Evolutionary conservation across 306 rosid genomes (phyloP).

Genomic region (Rosa chinensis): DNA sequence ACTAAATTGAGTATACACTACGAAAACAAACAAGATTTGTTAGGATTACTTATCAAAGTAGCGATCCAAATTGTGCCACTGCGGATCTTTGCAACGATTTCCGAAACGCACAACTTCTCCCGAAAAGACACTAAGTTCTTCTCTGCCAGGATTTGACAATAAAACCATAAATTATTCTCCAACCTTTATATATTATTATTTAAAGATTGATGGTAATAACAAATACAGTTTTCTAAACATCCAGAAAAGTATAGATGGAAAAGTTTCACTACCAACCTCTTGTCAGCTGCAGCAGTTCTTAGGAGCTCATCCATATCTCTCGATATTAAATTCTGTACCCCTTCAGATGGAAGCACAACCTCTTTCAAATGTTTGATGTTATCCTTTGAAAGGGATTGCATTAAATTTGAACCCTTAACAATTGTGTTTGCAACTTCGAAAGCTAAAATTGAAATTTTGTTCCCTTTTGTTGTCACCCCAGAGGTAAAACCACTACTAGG

Average conservation of each 20-base stretch:
- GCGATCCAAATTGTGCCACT: constrained; percentile 95
- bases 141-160: constrained; percentile 68
- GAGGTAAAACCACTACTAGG: constrained; percentile 79
- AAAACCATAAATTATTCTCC: constrained; percentile 26
- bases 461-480: constrained; percentile 85
- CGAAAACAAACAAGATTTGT: constrained; percentile 25
- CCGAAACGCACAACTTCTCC: constrained; percentile 99
- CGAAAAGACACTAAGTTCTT: constrained; percentile 80
- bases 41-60: constrained; percentile 84
- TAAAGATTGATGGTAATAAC: constrained; percentile 21
- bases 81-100: constrained; percentile 99
- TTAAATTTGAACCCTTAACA: constrained; percentile 91
- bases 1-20: constrained; percentile 16
- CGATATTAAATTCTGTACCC: constrained; percentile 84
- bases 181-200: constrained; percentile 12
- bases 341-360: constrained; percentile 86
- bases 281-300: constrained; percentile 88
- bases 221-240: not conserved
- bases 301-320: constrained; percentile 86
- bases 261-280: constrained; percentile 59
- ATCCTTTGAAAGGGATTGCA: constrained; percentile 97
- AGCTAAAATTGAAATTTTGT: constrained; percentile 86
- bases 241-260: not conserved
- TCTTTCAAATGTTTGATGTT: constrained; percentile 84
- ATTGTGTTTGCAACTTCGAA: constrained; percentile 98